These are phyloP conservation scores for Mesotaenium endlicherianum DNA, from an alignment of 139 green algal species.

Conservation along the genomic window DNA sequence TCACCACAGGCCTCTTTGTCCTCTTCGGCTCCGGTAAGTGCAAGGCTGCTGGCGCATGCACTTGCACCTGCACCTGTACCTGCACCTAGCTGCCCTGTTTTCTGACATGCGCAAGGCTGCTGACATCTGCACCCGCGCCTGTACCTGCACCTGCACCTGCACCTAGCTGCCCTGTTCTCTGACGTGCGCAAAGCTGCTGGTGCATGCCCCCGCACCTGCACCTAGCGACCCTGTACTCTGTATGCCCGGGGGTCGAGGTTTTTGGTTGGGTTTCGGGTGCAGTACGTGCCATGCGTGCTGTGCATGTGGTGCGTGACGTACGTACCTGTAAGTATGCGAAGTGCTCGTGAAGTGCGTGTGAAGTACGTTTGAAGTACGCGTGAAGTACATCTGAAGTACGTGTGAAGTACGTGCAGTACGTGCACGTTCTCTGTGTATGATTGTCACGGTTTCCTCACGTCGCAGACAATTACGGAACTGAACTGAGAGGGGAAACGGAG, in stretches of 20 bases:
- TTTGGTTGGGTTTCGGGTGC: too few relatives aligned
- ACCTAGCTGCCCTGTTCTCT: not conserved
- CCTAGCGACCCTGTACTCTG: not conserved
- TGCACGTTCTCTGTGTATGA: too few relatives aligned
- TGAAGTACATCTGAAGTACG: too few relatives aligned
- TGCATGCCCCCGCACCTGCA: not conserved
- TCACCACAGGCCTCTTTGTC: slow-evolving; percentile 11
- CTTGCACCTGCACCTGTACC: not conserved
- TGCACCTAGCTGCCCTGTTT: not conserved
- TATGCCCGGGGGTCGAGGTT: too few relatives aligned
- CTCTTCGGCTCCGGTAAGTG: slow-evolving; percentile 26
- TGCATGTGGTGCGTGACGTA: too few relatives aligned
- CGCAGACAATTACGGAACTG: too few relatives aligned
- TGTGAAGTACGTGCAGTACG: too few relatives aligned
- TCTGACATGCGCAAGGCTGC: not conserved
- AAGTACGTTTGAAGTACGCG: too few relatives aligned
- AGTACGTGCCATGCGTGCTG: too few relatives aligned
- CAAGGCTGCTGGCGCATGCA: not conserved
- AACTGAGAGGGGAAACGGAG: not conserved
- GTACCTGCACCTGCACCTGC: not conserved
- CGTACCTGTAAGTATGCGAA: too few relatives aligned
- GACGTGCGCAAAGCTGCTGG: not conserved
- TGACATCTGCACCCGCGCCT: not conserved
- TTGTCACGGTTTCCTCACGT: too few relatives aligned
- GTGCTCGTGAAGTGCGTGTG: too few relatives aligned